Percentiles rank a stretch among this genome's conserved stretches.
Evolutionary conservation across 345 rosid species (phyloP).

Genomic region (Corymbia maculata): DNA sequence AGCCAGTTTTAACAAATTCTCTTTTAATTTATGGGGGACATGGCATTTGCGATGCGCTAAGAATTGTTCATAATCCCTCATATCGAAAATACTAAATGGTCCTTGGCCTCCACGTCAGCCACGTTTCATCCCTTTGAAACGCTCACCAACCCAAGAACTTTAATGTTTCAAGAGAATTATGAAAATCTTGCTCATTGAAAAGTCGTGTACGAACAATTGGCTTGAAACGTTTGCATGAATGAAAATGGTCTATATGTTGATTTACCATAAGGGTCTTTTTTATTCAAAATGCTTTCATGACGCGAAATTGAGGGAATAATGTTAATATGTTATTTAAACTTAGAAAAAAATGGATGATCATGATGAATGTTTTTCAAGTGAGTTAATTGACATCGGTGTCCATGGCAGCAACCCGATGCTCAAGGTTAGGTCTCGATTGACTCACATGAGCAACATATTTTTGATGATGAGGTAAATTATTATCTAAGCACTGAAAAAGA

Average conservation of each 20-base stretch:
- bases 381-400: neutral
- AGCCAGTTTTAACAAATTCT: too few species aligned
- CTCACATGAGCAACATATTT: neutral
- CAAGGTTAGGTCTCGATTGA: neutral
- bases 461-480: too few species aligned
- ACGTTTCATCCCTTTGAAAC: too few species aligned
- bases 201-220: neutral
- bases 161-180: neutral
- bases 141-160: neutral
- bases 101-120: too few species aligned
- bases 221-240: neutral
- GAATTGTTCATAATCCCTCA: too few species aligned
- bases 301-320: neutral
- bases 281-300: neutral
- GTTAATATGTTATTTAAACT: neutral
- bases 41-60: too few species aligned
- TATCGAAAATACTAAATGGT: too few species aligned
- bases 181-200: neutral
- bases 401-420: neutral
- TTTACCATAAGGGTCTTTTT: rapidly evolving
- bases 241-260: neutral
- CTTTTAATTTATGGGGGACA: too few species aligned
- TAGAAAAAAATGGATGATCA: too few species aligned
- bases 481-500: too few species aligned
- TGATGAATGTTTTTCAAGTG: neutral